Conservation (phyloP, 345 rosid species). For the Geranium brycei region DNA sequence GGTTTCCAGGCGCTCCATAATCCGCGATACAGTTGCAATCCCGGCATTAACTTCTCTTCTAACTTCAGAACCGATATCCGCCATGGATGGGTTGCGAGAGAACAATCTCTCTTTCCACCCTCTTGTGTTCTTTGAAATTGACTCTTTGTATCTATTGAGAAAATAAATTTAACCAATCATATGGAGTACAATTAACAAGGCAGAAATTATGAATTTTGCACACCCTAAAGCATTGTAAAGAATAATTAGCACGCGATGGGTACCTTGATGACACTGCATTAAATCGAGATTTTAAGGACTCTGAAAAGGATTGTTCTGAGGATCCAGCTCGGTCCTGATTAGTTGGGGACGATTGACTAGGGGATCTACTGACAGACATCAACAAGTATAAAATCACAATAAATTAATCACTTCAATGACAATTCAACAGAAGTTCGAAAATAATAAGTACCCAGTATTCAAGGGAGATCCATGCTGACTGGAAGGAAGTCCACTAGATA, state of each 20-base stretch:
- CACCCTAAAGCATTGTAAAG: neutral
- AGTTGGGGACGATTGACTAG: slow-evolving; percentile 42
- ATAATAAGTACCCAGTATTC: slow-evolving; percentile 32
- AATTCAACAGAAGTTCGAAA: too few species aligned
- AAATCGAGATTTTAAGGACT: slow-evolving; percentile 60
- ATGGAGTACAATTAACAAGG: neutral
- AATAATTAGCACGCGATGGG: neutral
- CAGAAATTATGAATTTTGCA: neutral
- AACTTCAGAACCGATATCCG: slow-evolving; percentile 67
- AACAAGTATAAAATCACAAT: slow-evolving; percentile 3
- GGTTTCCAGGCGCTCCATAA: slow-evolving; percentile 73
- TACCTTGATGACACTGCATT: slow-evolving; percentile 75
- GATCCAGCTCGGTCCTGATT: slow-evolving; percentile 78
- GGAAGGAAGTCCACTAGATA: slow-evolving; percentile 22
- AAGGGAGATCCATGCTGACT: slow-evolving; percentile 22
- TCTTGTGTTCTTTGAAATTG: slow-evolving; percentile 82
- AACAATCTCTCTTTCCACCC: slow-evolving; percentile 89
- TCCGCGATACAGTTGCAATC: slow-evolving; percentile 67
- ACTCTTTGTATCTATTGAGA: slow-evolving; percentile 66
- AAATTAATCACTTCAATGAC: neutral
- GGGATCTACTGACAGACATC: slow-evolving; percentile 29
- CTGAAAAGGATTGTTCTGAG: slow-evolving; percentile 87
- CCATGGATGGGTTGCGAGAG: slow-evolving; percentile 58
- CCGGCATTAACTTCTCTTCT: slow-evolving; percentile 82
- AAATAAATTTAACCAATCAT: neutral